phyloP scores from a whole-genome alignment of 176 grass and related monocot species.

The Pontederia crassipes region DNA sequence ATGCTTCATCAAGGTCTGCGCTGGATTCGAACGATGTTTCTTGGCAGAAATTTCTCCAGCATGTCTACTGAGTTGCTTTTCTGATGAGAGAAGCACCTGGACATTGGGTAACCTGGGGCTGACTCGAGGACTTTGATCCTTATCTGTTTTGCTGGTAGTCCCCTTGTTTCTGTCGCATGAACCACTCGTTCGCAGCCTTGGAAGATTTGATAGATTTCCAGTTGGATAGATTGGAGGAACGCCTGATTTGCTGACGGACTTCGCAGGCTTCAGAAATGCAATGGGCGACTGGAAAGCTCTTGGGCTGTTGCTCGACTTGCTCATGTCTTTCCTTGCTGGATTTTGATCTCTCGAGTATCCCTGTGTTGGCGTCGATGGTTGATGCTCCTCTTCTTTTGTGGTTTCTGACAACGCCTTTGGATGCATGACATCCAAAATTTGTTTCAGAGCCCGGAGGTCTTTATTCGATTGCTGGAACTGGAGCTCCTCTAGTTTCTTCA shows the following conservation, averaged over 20 bases:
- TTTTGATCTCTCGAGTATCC: background rate
- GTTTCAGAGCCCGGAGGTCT: conserved; percentile 50
- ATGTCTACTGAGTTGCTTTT: background rate
- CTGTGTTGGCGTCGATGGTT: background rate
- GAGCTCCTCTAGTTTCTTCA: conserved; percentile 46
- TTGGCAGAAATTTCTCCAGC: background rate
- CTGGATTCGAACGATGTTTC: background rate
- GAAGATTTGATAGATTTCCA: conserved; percentile 38
- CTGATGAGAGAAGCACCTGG: background rate
- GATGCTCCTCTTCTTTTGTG: background rate
- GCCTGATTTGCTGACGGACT: conserved; percentile 21
- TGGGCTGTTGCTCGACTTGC: conserved; percentile 12
- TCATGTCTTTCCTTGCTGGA: background rate
- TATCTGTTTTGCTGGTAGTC: conserved; percentile 23
- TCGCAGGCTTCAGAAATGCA: conserved; percentile 69
- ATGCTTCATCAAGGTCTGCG: background rate
- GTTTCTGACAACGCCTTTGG: conserved; percentile 16
- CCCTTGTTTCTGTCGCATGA: conserved; percentile 15
- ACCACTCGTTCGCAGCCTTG: conserved; percentile 21
- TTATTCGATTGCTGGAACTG: conserved; percentile 48
- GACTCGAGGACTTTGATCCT: conserved; percentile 7
- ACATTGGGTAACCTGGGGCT: background rate
- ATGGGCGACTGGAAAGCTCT: conserved; percentile 57
- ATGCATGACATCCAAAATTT: conserved; percentile 31
- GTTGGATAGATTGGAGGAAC: conserved; percentile 29